Evolutionary conservation across 768 basidiomycete species (phyloP), one percentile per base, ranked within the genome.

Genomic region (Podaxis sp.): DNA sequence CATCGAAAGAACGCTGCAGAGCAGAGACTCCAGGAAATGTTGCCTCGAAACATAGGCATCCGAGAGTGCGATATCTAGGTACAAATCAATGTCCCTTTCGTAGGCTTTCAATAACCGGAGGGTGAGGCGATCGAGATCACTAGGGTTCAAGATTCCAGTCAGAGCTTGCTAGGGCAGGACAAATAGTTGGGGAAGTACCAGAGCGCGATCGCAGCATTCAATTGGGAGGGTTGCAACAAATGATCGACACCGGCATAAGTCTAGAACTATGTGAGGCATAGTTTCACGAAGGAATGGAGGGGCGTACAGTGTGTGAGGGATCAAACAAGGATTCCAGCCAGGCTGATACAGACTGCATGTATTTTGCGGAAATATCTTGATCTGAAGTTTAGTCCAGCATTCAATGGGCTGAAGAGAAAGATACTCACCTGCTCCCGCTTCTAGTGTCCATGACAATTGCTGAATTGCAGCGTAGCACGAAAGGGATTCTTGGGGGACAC

Each of bases 401-500:
- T 59, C 3, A 5, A 26, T 12, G 28, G 56, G 17, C 15, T 42
- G 49, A 46, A 38, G 15, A 4, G 15, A 54, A 60, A 4, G 19
- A 11, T 33, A 65, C 79, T 64, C 65, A 88, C 88, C 68, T 65
- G 72, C 68, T 33, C 66, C 71, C 4, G 74, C 75, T 30, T 81
- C 77, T 19, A 71, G 63, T 8, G 74, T 64, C 89, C 88, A 89
- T 33, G 80, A 44, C n/a, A 85, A 71, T 65, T 87, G 87, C 65
- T 84, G 85, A 67, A 87, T 86, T 0, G 78, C 70, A 12, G 82
- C 73, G 39, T 88, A 71, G 60, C 80, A 82, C 24, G 73, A 64
- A 9, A 90, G 68, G 3, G 84, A 69, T 24, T 67, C 68, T 22
- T 44, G n/a, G 46, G 70, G 67, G 13, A 52, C 48, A 26, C 57